Evolutionary conservation across 2,329 filamentous ascomycete species (phyloP).

Genomic region (Albifimbria verrucaria): DNA sequence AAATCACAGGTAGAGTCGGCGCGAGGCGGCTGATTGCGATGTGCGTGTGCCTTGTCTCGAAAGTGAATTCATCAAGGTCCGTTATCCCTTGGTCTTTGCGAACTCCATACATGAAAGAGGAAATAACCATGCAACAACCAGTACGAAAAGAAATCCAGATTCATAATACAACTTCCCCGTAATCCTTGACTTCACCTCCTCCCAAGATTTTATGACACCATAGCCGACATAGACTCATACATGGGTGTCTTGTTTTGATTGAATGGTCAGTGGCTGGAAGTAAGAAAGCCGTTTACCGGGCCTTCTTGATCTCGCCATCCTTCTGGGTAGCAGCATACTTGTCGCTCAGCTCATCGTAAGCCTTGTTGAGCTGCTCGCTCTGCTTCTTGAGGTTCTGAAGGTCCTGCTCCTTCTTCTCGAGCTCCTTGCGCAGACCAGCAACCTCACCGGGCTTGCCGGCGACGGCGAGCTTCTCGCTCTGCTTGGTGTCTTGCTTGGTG

Average conservation of each 20-base stretch:
- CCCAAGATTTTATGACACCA: no score
- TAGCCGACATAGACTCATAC: no score
- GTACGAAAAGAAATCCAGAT: no score
- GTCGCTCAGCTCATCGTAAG: slow-evolving; percentile 84
- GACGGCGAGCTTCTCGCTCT: slow-evolving; percentile 67
- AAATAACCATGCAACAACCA: neutral
- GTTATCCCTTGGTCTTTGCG: neutral
- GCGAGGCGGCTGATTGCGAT: no score
- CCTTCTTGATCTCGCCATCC: slow-evolving; percentile 56
- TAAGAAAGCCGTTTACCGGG: slow-evolving; percentile 31
- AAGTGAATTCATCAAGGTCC: neutral
- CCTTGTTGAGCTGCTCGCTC: slow-evolving; percentile 73
- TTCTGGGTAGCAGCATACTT: slow-evolving; percentile 63
- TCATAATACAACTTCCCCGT: no score
- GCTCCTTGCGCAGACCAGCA: slow-evolving; percentile 63
- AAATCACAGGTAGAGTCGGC: no score
- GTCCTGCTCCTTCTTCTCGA: slow-evolving; percentile 78
- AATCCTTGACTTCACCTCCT: no score
- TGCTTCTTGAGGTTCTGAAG: slow-evolving; percentile 91
- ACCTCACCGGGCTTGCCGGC: slow-evolving; percentile 76
- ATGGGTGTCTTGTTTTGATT: neutral
- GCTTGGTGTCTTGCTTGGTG: slow-evolving; percentile 53
- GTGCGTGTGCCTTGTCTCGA: neutral
- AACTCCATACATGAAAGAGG: neutral
- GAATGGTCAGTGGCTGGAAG: neutral